Conservation (phyloP, 2,329 filamentous ascomycete species). For the Colletotrichum kahawae region DNA sequence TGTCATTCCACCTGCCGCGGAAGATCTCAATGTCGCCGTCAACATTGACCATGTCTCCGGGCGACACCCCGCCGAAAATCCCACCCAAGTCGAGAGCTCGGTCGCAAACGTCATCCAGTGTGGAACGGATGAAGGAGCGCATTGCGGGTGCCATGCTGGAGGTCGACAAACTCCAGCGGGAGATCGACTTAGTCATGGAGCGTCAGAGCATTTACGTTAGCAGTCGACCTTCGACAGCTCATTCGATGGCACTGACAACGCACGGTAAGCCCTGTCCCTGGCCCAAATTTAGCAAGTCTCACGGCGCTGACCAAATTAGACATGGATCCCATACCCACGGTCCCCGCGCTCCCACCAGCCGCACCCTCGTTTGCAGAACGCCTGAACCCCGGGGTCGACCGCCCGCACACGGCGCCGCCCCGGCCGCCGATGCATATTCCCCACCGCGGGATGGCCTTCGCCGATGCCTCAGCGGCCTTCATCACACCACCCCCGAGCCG, state of each 20-base stretch:
- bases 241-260: constrained; percentile 37
- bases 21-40: constrained; percentile 41
- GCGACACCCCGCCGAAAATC: constrained; percentile 41
- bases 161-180: constrained; percentile 60
- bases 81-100: constrained; percentile 51
- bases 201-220: constrained; percentile 64
- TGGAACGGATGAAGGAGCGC: constrained; percentile 58
- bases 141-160: constrained; percentile 64
- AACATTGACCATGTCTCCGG: constrained; percentile 24
- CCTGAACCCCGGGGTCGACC: constrained; percentile 48
- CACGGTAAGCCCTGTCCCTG: constrained; percentile 10
- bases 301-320: constrained; percentile 34
- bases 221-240: constrained; percentile 54
- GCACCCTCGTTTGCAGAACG: constrained; percentile 64
- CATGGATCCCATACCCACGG: constrained; percentile 57
- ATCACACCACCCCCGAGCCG: constrained; percentile 30
- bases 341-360: constrained; percentile 61
- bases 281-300: constrained; percentile 3
- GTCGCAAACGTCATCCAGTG: constrained; percentile 49
- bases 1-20: constrained; percentile 62
- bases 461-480: constrained; percentile 35
- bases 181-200: constrained; percentile 65
- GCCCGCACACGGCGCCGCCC: constrained; percentile 37
- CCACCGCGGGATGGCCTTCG: constrained; percentile 31
- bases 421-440: constrained; percentile 38